Evolutionary conservation across 495 filamentous ascomycete species (phyloP).

Genomic region (Penicillium simplicissimum): DNA sequence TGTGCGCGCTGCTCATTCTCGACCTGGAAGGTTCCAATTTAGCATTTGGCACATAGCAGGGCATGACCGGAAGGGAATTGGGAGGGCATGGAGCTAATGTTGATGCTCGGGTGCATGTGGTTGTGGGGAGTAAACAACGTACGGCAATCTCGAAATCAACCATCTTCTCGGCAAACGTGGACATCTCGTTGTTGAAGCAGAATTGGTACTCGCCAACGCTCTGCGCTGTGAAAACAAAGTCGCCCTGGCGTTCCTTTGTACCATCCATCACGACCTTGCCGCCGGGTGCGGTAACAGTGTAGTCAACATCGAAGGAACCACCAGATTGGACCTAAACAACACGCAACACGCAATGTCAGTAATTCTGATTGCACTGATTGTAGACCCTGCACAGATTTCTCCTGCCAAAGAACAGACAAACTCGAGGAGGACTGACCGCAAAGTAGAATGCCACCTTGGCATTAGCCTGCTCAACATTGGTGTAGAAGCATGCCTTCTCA

Average conservation of each 20-base stretch:
- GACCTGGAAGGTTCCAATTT: slow-evolving; percentile 56
- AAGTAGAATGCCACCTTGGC: slow-evolving; percentile 98
- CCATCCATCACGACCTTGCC: slow-evolving; percentile 84
- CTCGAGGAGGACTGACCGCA: slow-evolving; percentile 63
- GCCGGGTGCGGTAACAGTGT: slow-evolving; percentile 79
- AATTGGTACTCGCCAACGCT: slow-evolving; percentile 93
- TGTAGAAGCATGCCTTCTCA: slow-evolving; percentile 95
- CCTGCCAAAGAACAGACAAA: not conserved
- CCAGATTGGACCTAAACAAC: slow-evolving; percentile 82
- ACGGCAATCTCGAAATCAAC: slow-evolving; percentile 99
- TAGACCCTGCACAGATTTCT: not conserved
- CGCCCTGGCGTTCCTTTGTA: slow-evolving; percentile 90
- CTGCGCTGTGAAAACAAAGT: slow-evolving; percentile 96
- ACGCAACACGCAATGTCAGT: slow-evolving; percentile 6
- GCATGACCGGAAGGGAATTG: not conserved
- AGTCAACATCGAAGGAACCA: slow-evolving; percentile 95
- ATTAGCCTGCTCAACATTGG: slow-evolving; percentile 64
- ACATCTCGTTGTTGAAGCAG: slow-evolving; percentile 99
- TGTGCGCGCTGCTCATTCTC: slow-evolving; percentile 85
- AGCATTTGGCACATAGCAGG: slow-evolving; percentile 7
- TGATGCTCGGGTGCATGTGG: not conserved
- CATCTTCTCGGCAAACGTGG: slow-evolving; percentile 95
- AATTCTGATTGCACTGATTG: not conserved
- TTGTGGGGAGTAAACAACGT: slow-evolving; percentile 33
- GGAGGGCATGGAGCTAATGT: not conserved